Percentiles rank a stretch among this genome's conserved stretches.
These are phyloP conservation scores for Pythium aristosporum DNA, from an alignment of 352 stramenopile species.

Conservation along the genomic window DNA sequence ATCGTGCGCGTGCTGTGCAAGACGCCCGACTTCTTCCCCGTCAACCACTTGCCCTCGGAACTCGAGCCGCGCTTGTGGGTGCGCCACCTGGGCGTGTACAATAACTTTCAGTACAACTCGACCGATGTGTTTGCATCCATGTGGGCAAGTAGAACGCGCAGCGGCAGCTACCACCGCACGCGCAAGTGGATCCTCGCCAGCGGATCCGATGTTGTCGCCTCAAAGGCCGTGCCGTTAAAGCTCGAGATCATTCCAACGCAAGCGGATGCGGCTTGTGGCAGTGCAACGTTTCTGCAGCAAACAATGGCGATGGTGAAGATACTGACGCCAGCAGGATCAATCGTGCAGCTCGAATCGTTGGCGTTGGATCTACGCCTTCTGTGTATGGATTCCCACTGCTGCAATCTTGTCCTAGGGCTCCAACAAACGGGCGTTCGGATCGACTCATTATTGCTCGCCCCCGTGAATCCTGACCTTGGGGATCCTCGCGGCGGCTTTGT, in stretches of 20 bases:
- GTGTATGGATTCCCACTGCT: constrained; percentile 3
- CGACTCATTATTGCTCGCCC: constrained; percentile 13
- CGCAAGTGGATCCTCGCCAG: constrained; percentile 12
- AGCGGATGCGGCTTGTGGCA: constrained; percentile 14
- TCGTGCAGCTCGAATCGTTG: constrained; percentile 1
- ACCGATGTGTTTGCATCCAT: constrained; percentile 20
- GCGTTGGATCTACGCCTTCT: constrained; percentile 14
- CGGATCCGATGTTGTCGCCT: background rate
- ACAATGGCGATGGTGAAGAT: background rate
- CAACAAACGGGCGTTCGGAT: constrained; percentile 9
- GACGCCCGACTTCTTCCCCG: constrained; percentile 22
- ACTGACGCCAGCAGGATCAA: background rate
- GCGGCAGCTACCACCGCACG: constrained; percentile 15
- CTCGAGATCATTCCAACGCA: constrained; percentile 18
- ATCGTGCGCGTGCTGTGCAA: constrained; percentile 22
- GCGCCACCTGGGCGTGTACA: constrained; percentile 10
- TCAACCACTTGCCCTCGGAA: constrained; percentile 18
- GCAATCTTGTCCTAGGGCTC: background rate
- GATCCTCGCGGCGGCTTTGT: background rate
- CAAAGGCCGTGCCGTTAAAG: constrained; percentile 1
- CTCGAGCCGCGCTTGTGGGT: constrained; percentile 18
- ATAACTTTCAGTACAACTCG: constrained; percentile 21
- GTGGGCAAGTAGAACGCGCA: background rate
- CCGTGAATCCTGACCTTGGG: background rate
- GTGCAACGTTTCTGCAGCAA: constrained; percentile 7